Evolutionary conservation across 805 yeast genomes (phyloP), one percentile per base, ranked within the genome.

Genomic region (Candida palmyrensis): DNA sequence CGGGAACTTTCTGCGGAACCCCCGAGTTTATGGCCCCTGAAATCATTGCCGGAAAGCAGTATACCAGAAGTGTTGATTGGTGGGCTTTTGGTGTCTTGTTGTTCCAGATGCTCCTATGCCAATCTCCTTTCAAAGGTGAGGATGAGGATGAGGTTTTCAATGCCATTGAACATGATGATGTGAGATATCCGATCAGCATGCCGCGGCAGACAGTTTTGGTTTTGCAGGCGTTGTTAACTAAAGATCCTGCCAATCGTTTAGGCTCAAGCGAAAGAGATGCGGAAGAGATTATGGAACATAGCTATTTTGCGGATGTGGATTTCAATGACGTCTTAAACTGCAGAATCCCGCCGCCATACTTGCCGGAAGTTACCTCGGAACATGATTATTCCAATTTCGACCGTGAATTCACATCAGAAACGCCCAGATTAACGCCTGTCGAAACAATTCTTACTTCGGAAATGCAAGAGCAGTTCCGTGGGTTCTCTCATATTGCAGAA

Each of bases 21-120:
- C 99, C 99, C 0, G 98, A 92, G 58, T 85, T 92, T 47, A 92
- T 92, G 96, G 99, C 98, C 1, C 99, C 99, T 0, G 99, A 92
- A 59, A 90, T 92, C 45, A 69, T 92, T 51, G 80, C 86, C 43
- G 97, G 92, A 35, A 95, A 89, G 57, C 83, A 80, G 39, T 92
- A 92, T 51, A 92, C 88, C 33, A 78, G 95, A 51, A 83, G 92
- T 25, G 98, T 92, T 35, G 99, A 92, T 62, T 92, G 98, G 98
- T 92, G 98, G 98, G 97, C 98, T 1, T 87, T 89, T 68, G 99
- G 99, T 37, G 97, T 92, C 18, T 70, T 92, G 43, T 68, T 92
- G 44, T 92, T 90, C 59, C 98, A 92, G 61, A 92, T 92, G 99
- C 68, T 92, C 37, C 70, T 92, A 38, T 92, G 96, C 33, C 95